Conservation (phyloP, 495 filamentous ascomycete species). For the Viridothelium virens region DNA sequence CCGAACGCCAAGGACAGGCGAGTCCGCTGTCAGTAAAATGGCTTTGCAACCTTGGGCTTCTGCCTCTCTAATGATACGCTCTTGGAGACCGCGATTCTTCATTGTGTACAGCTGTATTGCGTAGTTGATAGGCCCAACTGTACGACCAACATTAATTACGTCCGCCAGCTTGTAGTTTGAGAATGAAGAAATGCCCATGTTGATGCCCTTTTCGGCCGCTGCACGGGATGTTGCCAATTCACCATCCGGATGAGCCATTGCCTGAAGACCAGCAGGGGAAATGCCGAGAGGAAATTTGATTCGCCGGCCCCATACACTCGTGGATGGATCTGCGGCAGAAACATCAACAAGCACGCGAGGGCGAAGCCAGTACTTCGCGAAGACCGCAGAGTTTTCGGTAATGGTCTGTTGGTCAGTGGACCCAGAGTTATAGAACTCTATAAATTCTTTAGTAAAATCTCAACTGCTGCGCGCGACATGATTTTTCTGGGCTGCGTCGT, state of each 20-base stretch:
- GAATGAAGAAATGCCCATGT: conserved; percentile 50
- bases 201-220: conserved; percentile 37
- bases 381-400: conserved; percentile 30
- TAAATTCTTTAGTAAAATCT: background rate
- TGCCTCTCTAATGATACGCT: conserved; percentile 34
- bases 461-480: background rate
- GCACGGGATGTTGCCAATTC: conserved; percentile 44
- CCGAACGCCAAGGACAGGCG: conserved; percentile 26
- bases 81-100: conserved; percentile 33
- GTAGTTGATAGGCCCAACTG: conserved; percentile 39
- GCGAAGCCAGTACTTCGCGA: conserved; percentile 42
- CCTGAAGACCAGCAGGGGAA: conserved; percentile 42
- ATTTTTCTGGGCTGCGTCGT: too few species aligned
- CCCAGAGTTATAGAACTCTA: conserved; percentile 45
- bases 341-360: conserved; percentile 51
- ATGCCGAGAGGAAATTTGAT: conserved; percentile 37
- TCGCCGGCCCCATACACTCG: conserved; percentile 40
- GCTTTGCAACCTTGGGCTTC: conserved; percentile 30
- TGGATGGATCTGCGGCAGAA: conserved; percentile 43
- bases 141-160: conserved; percentile 34
- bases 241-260: conserved; percentile 43
- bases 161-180: conserved; percentile 47
- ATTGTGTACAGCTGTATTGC: conserved; percentile 42
- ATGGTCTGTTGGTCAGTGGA: conserved; percentile 42
- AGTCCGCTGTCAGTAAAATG: conserved; percentile 29